Conservation (phyloP, 1,139 yeast species). For the Nadsonia starkeyi-henricii region DNA sequence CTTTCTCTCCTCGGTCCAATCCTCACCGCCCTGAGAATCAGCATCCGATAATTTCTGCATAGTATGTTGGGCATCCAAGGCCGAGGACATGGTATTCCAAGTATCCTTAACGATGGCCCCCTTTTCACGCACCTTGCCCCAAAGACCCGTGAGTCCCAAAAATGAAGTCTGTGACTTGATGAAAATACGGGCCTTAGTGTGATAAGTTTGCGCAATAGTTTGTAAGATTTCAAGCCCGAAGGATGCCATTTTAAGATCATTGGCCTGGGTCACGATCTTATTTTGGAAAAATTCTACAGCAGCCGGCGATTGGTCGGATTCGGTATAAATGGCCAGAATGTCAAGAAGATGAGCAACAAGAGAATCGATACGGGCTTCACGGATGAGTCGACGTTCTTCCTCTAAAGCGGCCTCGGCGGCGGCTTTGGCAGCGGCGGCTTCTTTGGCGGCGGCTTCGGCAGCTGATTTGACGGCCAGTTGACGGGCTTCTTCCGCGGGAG, state of each 20-base stretch:
- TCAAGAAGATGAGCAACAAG: constrained; percentile 52
- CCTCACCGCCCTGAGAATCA: constrained; percentile 35
- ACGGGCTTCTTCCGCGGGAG: not conserved
- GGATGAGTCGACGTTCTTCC: constrained; percentile 58
- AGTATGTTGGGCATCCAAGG: constrained; percentile 76
- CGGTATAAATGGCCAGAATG: constrained; percentile 65
- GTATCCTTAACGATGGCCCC: constrained; percentile 81
- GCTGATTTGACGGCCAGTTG: not conserved
- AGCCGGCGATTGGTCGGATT: constrained; percentile 59
- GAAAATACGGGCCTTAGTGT: constrained; percentile 46
- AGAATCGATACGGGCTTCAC: constrained; percentile 56
- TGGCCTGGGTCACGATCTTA: constrained; percentile 72
- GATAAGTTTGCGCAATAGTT: constrained; percentile 67
- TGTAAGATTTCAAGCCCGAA: constrained; percentile 87
- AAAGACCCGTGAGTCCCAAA: constrained; percentile 66
- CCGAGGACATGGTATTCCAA: constrained; percentile 69
- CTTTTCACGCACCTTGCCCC: constrained; percentile 73
- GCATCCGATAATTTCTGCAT: constrained; percentile 54
- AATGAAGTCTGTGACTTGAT: constrained; percentile 60
- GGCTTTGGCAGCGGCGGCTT: constrained; percentile 31
- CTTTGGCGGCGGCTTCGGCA: constrained; percentile 14
- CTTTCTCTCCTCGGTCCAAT: constrained; percentile 65
- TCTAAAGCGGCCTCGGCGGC: constrained; percentile 50
- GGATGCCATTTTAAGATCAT: constrained; percentile 80
- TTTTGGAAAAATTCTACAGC: constrained; percentile 55